Evolutionary conservation across 2,329 filamentous ascomycete genomes (phyloP).

Genomic region (Rhynchosporium agropyri): DNA sequence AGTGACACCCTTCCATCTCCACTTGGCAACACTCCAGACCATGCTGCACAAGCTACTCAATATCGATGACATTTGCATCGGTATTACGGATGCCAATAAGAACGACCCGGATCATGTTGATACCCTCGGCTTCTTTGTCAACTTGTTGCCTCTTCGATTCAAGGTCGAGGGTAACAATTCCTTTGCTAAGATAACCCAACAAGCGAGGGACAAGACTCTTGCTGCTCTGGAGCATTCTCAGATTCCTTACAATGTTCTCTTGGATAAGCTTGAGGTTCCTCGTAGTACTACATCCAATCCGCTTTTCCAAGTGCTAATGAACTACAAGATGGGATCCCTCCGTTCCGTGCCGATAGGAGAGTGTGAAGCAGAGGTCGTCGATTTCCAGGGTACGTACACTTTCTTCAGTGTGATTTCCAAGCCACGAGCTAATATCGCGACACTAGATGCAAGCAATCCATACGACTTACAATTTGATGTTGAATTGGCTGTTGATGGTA

Average conservation of each 20-base stretch:
- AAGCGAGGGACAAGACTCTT: conserved; percentile 29
- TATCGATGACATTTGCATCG: conserved; percentile 44
- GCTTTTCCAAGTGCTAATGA: conserved; percentile 33
- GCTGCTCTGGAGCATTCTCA: conserved; percentile 31
- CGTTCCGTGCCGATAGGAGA: conserved; percentile 22
- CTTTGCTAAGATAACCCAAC: conserved; percentile 42
- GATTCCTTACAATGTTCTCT: conserved; percentile 32
- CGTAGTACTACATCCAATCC: conserved; percentile 29
- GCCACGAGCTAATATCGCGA: too few relatives aligned
- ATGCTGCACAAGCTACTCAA: conserved; percentile 28
- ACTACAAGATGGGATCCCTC: conserved; percentile 31
- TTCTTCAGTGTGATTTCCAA: not conserved
- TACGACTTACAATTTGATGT: conserved; percentile 25
- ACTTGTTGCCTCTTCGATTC: conserved; percentile 31
- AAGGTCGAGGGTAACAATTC: conserved; percentile 30
- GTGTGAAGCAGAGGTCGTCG: conserved; percentile 19
- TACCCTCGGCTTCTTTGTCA: conserved; percentile 30
- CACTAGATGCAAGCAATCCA: conserved; percentile 22
- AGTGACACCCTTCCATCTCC: conserved; percentile 51
- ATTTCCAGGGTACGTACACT: conserved; percentile 13
- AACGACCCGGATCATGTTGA: conserved; percentile 34
- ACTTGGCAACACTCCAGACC: conserved; percentile 45
- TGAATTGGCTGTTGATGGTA: conserved; percentile 22
- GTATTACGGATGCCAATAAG: conserved; percentile 48
- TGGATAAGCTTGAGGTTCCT: conserved; percentile 31